Conservation (phyloP, 73 alveolate genomes). For the Halteria grandinella region DNA sequence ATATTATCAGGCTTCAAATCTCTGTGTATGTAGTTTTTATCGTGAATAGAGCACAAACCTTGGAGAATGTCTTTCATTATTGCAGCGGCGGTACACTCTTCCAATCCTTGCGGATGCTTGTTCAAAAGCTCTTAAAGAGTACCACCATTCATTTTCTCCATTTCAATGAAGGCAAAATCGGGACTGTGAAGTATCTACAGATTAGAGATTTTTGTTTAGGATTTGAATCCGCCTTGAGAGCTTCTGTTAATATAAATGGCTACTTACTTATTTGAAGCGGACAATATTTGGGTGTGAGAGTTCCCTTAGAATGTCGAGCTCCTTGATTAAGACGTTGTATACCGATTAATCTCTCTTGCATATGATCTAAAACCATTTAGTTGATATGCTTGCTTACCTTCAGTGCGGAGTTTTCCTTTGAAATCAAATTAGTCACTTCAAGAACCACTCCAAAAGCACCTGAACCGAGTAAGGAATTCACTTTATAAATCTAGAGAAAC, state of each 20-base stretch:
- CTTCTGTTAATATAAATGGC: background rate
- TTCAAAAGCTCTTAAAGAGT: slow-evolving; percentile 8
- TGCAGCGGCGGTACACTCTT: slow-evolving; percentile 11
- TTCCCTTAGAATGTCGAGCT: slow-evolving; percentile 23
- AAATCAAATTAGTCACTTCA: slow-evolving; percentile 32
- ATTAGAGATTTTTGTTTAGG: no score
- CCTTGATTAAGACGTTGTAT: background rate
- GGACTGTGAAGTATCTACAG: slow-evolving; percentile 25
- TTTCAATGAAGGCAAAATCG: slow-evolving; percentile 43
- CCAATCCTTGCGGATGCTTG: slow-evolving; percentile 7
- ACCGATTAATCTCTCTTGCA: no score
- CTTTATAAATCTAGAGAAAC: no score
- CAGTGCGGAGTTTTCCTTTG: background rate
- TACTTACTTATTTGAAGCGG: slow-evolving; percentile 10
- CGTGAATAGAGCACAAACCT: slow-evolving; percentile 34
- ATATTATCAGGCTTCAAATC: slow-evolving; percentile 62
- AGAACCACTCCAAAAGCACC: slow-evolving; percentile 67
- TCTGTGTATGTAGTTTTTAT: slow-evolving; percentile 48
- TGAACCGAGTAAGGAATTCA: slow-evolving; percentile 43
- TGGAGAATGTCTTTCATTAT: slow-evolving; percentile 37
- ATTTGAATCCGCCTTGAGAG: no score
- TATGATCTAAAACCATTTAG: no score
- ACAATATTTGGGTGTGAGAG: slow-evolving; percentile 31
- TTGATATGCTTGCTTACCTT: slow-evolving; percentile 17
- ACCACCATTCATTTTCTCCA: slow-evolving; percentile 54